Percentiles rank a stretch among this genome's conserved stretches.
These are phyloP conservation scores for Gossypium mustelinum DNA, from an alignment of 345 rosid species.

Conservation along the genomic window DNA sequence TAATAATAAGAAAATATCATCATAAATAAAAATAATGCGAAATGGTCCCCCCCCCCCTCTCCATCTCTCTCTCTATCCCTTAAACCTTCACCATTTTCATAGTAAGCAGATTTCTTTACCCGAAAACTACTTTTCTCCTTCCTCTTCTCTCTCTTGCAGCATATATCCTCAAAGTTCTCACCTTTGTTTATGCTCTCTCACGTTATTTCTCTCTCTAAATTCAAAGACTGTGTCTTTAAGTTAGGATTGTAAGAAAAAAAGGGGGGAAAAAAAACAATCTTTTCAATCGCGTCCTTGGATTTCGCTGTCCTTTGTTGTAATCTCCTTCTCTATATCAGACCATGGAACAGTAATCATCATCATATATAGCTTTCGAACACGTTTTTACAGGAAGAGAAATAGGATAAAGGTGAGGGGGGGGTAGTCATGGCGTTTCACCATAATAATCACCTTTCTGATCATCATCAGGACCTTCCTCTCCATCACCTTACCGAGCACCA, in stretches of 20 bases:
- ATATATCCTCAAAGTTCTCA: slow-evolving; percentile 6
- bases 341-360: slow-evolving; percentile 21
- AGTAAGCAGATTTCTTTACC: slow-evolving; percentile 21
- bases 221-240: not conserved
- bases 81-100: slow-evolving; percentile 9
- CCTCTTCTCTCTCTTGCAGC: not conserved
- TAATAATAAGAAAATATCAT: not conserved
- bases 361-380: slow-evolving; percentile 29
- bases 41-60: slow-evolving; percentile 4
- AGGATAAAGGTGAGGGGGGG: not conserved
- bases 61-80: not conserved
- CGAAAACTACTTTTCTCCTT: slow-evolving; percentile 20
- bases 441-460: slow-evolving; percentile 49
- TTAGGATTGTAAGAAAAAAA: not conserved
- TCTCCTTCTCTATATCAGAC: slow-evolving; percentile 6
- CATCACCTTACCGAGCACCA: slow-evolving; percentile 71
- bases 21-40: not conserved
- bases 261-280: not conserved
- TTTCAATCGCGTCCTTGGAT: not conserved
- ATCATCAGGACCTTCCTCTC: slow-evolving; percentile 72
- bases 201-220: slow-evolving; percentile 5
- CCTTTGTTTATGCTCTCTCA: not conserved
- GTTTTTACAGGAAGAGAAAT: not conserved
- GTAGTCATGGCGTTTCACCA: slow-evolving; percentile 72
- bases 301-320: not conserved